Conservation (phyloP, 2,329 filamentous ascomycete species). For the Berkeleyomyces rouxiae region DNA sequence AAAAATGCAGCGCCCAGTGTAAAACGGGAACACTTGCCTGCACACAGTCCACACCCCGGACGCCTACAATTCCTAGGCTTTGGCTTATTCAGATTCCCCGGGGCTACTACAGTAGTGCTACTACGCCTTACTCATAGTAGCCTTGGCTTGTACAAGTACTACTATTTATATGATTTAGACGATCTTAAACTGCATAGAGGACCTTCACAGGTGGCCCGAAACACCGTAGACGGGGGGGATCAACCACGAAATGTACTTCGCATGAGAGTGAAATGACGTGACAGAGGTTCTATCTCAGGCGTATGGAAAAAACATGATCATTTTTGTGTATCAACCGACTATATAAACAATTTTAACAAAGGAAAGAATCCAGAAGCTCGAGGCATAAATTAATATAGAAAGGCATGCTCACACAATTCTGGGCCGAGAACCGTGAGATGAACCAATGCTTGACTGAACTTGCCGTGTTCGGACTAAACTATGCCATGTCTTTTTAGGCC, state of each 20-base stretch:
- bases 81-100: background rate
- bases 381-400: background rate
- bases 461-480: background rate
- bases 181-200: background rate
- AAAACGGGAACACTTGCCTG: background rate
- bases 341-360: background rate
- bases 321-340: conserved; percentile 2
- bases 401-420: background rate
- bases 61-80: background rate
- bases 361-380: background rate
- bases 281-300: too few relatives aligned
- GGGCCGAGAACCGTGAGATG: background rate
- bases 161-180: conserved; percentile 12
- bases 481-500: conserved; percentile 24
- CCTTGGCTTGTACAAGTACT: conserved; percentile 10
- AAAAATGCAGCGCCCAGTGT: background rate
- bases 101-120: background rate
- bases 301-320: background rate
- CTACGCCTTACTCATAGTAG: background rate
- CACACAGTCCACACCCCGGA: background rate
- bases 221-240: too few relatives aligned
- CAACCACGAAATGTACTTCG: too few relatives aligned
- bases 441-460: background rate
- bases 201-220: background rate
- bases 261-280: too few relatives aligned